Base-by-base conservation (phyloP, 768 basidiomycete genomes). In the Phaffia australis region DNA sequence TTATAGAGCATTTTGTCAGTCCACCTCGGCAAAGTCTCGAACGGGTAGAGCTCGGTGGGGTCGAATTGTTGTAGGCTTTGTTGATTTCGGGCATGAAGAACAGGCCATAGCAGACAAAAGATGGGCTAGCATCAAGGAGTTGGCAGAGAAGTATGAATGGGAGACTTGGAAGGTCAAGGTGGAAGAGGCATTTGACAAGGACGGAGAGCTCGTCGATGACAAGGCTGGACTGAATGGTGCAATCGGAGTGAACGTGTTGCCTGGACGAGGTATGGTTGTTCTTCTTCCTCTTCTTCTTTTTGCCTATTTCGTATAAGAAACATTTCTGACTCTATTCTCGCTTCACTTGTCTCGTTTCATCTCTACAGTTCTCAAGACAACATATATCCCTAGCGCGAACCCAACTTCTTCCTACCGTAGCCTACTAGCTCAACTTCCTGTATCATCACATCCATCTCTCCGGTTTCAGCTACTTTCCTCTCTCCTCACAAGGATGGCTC, bases 21-120 rank as follows among this genome's bases (percentile, higher is more conserved):
- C 35, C 35, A 42, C 6, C 35, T 42, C 35, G 11, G 4, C 35
- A 42, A 42, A 42, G 35, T 42, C 35, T 42, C 35, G 35, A 42
- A 21, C 25, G 23, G 67, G 61, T 19, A 25, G 67, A 11, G 56
- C 63, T 27, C 60, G 66, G 7, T 69, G 67, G 67, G 61, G 60
- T 18, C 27, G 50, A 19, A 49, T 69, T 51, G 67, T 69, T 42
- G 67, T 69, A 32, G 67, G 56, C 7, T 69, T 57, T 51, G 63
- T 69, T 29, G 63, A 69, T 27, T 69, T 67, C 25, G 60, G 60
- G 15, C 51, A 52, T n/a, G 52, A 56, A 23, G 52, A 46, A 1
- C 23, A 56, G 14, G 35, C 55, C 6, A 57, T 19, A 51, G 50
- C 11, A 49, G 57, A 7, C 25, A 50, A 29, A 51, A 55, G 49